Conservation (phyloP, 345 rosid genomes). For the Gossypium herbaceum region DNA sequence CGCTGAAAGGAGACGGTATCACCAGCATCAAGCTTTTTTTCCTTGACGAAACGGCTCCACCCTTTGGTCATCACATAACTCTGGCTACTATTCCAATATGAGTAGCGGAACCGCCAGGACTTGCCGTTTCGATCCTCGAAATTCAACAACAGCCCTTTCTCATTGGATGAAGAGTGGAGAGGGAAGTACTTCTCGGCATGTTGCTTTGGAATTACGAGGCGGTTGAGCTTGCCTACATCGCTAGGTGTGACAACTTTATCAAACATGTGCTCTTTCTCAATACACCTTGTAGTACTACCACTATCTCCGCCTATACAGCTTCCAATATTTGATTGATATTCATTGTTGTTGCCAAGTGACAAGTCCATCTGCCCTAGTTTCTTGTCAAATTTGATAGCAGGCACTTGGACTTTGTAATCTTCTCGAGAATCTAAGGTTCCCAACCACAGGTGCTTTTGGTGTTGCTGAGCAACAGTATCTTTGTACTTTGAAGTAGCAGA, state of each 20-base stretch:
- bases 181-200: constrained; percentile 83
- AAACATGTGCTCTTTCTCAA: constrained; percentile 67
- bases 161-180: constrained; percentile 45
- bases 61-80: constrained; percentile 98
- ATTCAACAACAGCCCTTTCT: constrained; percentile 77
- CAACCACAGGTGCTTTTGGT: constrained; percentile 26
- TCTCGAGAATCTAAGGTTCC: constrained; percentile 24
- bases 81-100: constrained; percentile 96
- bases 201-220: constrained; percentile 80
- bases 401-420: constrained; percentile 15
- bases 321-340: constrained; percentile 19
- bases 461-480: constrained; percentile 12
- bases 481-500: constrained; percentile 26
- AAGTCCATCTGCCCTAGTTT: constrained; percentile 37
- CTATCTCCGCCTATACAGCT: constrained; percentile 20
- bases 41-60: constrained; percentile 96
- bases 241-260: constrained; percentile 87
- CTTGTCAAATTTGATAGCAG: constrained; percentile 30
- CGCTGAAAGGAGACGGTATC: constrained; percentile 85
- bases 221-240: constrained; percentile 74
- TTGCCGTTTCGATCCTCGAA: constrained; percentile 79
- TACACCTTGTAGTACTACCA: constrained; percentile 19
- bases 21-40: constrained; percentile 88
- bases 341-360: constrained; percentile 38
- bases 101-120: constrained; percentile 84